Percentiles rank a stretch among this genome's conserved stretches.
These are phyloP conservation scores for Alternaria incomplexa DNA, from an alignment of 2,329 filamentous ascomycete species.

Conservation along the genomic window DNA sequence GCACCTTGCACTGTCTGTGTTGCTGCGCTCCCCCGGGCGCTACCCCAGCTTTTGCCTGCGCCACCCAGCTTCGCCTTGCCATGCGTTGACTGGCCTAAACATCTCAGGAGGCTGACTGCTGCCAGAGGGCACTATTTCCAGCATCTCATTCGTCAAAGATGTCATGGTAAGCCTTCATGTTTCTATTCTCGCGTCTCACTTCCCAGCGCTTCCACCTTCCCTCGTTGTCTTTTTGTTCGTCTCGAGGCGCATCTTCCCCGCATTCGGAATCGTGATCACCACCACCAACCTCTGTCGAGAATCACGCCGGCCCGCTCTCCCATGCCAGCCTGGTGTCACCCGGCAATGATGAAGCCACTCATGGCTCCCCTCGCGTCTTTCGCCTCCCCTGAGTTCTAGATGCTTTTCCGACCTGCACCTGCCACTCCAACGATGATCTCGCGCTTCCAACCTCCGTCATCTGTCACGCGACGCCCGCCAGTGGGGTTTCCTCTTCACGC, in stretches of 20 bases:
- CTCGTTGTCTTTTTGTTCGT: slow-evolving; percentile 9
- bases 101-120: slow-evolving; percentile 31
- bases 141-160: slow-evolving; percentile 84
- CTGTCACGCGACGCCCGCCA: slow-evolving; percentile 37
- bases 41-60: slow-evolving; percentile 41
- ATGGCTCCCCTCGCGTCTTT: slow-evolving; percentile 15
- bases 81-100: slow-evolving; percentile 19
- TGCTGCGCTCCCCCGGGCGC: slow-evolving; percentile 19
- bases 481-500: slow-evolving; percentile 22
- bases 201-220: slow-evolving; percentile 3
- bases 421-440: slow-evolving; percentile 24
- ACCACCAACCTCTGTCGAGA: slow-evolving; percentile 30
- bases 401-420: slow-evolving; percentile 17
- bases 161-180: slow-evolving; percentile 68
- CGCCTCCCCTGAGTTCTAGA: slow-evolving; percentile 15
- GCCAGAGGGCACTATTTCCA: slow-evolving; percentile 80
- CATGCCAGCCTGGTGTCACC: slow-evolving; percentile 21
- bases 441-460: slow-evolving; percentile 26
- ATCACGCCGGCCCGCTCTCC: slow-evolving; percentile 28
- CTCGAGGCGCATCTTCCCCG: slow-evolving; percentile 38
- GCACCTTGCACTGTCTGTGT: slow-evolving; percentile 21
- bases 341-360: slow-evolving; percentile 35
- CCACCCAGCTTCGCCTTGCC: slow-evolving; percentile 27
- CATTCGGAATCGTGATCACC: slow-evolving; percentile 36
- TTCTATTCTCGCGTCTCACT: slow-evolving; percentile 26